Evolutionary conservation across 2,329 filamentous ascomycete genomes (phyloP).

Genomic region (Botryotinia convoluta): DNA sequence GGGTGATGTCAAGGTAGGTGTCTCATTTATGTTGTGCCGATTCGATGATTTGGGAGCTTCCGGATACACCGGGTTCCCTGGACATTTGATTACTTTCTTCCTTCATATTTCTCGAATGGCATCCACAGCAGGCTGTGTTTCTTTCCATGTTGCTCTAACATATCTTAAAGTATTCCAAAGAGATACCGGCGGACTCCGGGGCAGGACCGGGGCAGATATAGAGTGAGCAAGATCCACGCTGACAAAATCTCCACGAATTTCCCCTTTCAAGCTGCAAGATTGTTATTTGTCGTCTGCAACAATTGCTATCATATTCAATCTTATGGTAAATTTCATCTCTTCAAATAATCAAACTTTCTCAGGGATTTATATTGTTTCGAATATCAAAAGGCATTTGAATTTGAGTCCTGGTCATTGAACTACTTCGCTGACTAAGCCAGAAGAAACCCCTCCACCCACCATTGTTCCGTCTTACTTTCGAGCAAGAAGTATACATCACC

Average conservation of each 20-base stretch:
- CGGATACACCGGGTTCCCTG: background rate
- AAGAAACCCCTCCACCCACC: background rate
- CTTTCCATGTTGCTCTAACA: background rate
- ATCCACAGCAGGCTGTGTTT: background rate
- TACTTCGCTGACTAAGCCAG: background rate
- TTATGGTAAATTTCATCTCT: background rate
- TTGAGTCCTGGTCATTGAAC: background rate
- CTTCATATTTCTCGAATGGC: accelerated
- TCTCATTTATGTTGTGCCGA: no score
- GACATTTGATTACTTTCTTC: background rate
- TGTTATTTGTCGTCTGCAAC: background rate
- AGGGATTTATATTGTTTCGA: background rate
- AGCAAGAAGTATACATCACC: background rate
- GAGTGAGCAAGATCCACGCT: background rate
- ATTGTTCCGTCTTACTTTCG: background rate
- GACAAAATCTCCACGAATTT: background rate
- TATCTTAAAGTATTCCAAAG: background rate
- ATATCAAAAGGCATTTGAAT: background rate
- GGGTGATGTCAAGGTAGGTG: no score
- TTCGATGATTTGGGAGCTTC: no score
- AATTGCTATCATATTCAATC: background rate
- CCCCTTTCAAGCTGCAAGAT: background rate
- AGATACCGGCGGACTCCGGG: background rate
- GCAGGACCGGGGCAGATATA: background rate
- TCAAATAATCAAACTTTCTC: background rate